Percentiles rank a stretch among this genome's conserved stretches.
phyloP scores from a whole-genome alignment of 805 yeast species.

The Pichia sporocuriosa region DNA sequence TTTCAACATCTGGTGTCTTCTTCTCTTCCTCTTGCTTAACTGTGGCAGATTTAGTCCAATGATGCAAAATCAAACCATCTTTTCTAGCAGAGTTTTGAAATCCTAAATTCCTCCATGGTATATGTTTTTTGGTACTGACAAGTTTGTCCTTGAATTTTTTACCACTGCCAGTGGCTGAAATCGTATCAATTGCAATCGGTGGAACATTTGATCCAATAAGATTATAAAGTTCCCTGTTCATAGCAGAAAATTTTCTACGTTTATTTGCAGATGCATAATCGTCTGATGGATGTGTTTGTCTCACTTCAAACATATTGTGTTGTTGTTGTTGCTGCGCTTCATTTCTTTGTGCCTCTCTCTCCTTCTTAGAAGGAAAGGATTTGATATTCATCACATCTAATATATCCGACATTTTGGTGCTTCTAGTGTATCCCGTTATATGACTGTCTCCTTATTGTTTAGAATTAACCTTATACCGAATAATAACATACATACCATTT shows the following conservation, averaged over 20 bases:
- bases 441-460: no score
- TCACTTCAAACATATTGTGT: slow-evolving; percentile 5
- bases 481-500: no score
- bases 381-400: slow-evolving; percentile 66
- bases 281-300: slow-evolving; percentile 18
- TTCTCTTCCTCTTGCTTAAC: not conserved
- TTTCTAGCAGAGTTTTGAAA: slow-evolving; percentile 51
- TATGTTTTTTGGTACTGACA: slow-evolving; percentile 52
- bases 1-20: not conserved
- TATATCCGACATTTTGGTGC: slow-evolving; percentile 43
- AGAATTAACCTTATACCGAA: no score
- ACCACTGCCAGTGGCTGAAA: slow-evolving; percentile 17
- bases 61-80: slow-evolving; percentile 51
- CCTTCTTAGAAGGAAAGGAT: slow-evolving; percentile 21
- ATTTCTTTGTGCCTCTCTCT: slow-evolving; percentile 35
- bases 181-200: slow-evolving; percentile 54
- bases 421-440: not conserved
- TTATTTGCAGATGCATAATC: slow-evolving; percentile 22
- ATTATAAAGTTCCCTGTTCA: slow-evolving; percentile 84
- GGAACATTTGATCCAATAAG: slow-evolving; percentile 91
- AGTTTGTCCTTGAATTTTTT: slow-evolving; percentile 58
- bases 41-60: slow-evolving; percentile 75
- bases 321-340: slow-evolving; percentile 14
- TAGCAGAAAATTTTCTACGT: slow-evolving; percentile 45
- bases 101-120: slow-evolving; percentile 68